Conservation (phyloP, 1,284 basidiomycete genomes). For the Cutaneotrichosporon cavernicola region DNA sequence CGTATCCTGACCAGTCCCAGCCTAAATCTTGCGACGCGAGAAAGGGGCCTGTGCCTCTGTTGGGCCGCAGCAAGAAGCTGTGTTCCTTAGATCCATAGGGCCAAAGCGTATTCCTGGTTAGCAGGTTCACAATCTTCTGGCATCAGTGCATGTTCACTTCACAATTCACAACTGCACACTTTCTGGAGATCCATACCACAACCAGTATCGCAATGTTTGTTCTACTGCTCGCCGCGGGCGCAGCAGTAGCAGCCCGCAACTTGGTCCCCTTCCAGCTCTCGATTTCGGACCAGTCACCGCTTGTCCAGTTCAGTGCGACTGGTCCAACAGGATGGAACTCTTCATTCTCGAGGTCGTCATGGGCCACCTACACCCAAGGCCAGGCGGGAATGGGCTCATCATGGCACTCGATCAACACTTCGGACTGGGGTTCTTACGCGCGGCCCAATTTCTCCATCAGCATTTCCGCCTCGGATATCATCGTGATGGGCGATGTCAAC, state of each 20-base stretch:
- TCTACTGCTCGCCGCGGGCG: conserved; percentile 1
- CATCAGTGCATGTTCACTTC: neutral
- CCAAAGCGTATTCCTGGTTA: too few species aligned
- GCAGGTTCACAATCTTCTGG: too few species aligned
- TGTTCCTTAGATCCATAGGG: too few species aligned
- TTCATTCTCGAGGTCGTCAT: neutral
- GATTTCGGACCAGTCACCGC: neutral
- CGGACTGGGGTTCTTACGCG: neutral
- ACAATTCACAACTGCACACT: neutral
- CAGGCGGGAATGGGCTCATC: neutral
- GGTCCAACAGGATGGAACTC: neutral
- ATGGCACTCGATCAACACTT: conserved; percentile 1
- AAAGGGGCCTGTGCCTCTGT: too few species aligned
- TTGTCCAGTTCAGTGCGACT: neutral
- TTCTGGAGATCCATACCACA: neutral
- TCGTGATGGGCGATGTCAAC: neutral
- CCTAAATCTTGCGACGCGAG: too few species aligned
- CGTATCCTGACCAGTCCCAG: too few species aligned
- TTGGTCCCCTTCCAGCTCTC: neutral
- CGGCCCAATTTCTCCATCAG: neutral
- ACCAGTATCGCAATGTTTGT: neutral
- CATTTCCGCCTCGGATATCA: neutral
- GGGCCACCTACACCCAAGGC: neutral
- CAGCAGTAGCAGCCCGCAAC: conserved; percentile 1
- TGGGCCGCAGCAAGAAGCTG: too few species aligned